Base-by-base conservation (phyloP, 2,329 filamentous ascomycete genomes). In the Aaosphaeria pasadenensis region DNA sequence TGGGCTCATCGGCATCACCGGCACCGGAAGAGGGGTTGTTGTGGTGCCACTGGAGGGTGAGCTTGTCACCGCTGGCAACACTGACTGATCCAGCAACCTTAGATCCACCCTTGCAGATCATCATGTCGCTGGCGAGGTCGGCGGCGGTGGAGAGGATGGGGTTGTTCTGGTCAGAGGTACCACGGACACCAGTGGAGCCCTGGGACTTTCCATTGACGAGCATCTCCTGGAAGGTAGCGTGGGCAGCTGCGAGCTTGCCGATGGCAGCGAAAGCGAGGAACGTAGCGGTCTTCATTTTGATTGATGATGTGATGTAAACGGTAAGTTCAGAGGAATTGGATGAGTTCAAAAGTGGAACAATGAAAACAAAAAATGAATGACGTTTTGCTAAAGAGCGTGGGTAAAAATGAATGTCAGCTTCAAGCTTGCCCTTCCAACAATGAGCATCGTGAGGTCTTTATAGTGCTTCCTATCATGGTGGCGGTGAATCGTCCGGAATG, bases 21-120 rank as follows among this genome's bases (percentile, higher is more conserved):
- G 54, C 17, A 24, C 17, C 49, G 35, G 57, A 49, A 50, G 58
- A 57, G 40, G 76, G 72, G 17, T 24, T 24, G 17, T 24, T 24
- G 69, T 81, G 78, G 64, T 74, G 75, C 77, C 77, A 81, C 63
- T 80, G 73, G 57, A 65, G 60, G 47, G 60, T 57, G 39, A 80
- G 54, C 57, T 72, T 71, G 56, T 78, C 75, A 51, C 79, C 79
- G 38, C 58, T 71, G 47, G 74, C 73, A 50, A 79, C 77, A 1
- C 66, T 62, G 56, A 77, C 71, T 5, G 74, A 72, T 13, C 73
- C 53, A 13, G 66, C 60, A 32, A 62, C 60, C 39, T n/a, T 40
- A 11, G 54, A 56, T 50, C 53, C 55, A 45, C 63, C 58, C 42
- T 72, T 71, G 64, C 68, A 72, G 42, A 59, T 56, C 51, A 72